These are phyloP conservation scores for Leucaena leucocephala DNA, from an alignment of 306 rosid species.

Conservation along the genomic window DNA sequence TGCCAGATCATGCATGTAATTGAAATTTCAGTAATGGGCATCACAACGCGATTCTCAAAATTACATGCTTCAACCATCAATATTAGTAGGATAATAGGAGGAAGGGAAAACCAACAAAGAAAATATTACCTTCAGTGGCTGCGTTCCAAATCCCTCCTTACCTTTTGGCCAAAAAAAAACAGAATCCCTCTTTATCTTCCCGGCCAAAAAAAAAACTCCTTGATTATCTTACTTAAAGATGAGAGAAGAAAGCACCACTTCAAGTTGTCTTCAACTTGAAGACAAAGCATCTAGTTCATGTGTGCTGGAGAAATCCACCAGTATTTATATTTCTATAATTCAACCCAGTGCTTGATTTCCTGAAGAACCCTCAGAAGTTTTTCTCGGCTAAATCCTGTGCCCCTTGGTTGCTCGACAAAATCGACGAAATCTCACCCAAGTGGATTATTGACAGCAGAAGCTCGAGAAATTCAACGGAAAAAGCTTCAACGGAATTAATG, in stretches of 20 bases:
- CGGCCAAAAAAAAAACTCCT: no score
- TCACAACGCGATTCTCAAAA: background rate
- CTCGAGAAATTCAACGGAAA: no score
- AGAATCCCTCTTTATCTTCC: no score
- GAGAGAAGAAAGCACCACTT: background rate
- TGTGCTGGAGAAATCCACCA: background rate
- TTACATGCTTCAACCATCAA: background rate
- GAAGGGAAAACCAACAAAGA: background rate
- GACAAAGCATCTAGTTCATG: no score
- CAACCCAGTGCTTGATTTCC: background rate
- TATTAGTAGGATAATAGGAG: background rate
- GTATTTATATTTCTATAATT: background rate
- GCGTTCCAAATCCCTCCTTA: background rate
- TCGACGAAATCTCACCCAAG: background rate
- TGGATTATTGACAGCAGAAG: no score
- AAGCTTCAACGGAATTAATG: no score
- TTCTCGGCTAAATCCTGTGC: background rate
- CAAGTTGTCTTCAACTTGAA: no score
- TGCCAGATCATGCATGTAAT: background rate
- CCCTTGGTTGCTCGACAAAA: background rate
- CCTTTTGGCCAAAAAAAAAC: background rate
- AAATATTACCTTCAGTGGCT: background rate
- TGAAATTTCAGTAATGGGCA: background rate
- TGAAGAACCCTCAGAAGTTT: background rate
- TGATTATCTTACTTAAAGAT: no score